Evolutionary conservation across 345 rosid genomes (phyloP), one percentile per base, ranked within the genome.

Genomic region (Aquilaria malaccensis): DNA sequence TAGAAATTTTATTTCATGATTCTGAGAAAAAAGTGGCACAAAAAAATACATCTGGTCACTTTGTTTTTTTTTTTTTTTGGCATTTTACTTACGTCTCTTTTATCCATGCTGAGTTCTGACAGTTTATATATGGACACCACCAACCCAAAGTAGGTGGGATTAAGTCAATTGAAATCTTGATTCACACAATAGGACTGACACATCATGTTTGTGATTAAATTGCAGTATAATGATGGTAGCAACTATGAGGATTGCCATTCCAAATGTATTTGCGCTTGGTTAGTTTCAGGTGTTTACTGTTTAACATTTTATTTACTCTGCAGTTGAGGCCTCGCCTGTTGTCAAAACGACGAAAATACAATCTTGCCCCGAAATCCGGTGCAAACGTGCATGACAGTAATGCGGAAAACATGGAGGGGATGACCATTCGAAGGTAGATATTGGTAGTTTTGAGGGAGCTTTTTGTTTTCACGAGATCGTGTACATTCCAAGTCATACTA

Each of bases 311-410:
- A 5, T 63, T 31, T 51, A 14, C 55, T 59, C 11, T 81, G 80
- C 69, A 91, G 97, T 71, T 81, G 74, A 84, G 77, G 62, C 84
- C 86, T 14, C 85, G 62, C 33, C 66, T 81, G 55, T 68, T 70
- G 5, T 71, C 77, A 55, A 70, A 72, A 50, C 70, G 79, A 68
- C 65, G 59, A 74, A 85, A 77, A 76, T 54, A 60, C 33, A 57
- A 47, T 9, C 62, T 5, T 7, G 52, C 56, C 55, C 70, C 55
- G 52, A 49, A 50, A 13, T 48, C 30, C 9, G 58, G 45, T 50
- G 62, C 50, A n/a, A 45, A 47, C 30, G 61, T 30, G 45, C n/a
- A 1, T 47, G 13, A 37, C 33, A 41, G 52, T 55, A 49, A 48
- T 11, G 6, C 31, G 55, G 59, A 13, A 46, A 60, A 63, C 13